Conservation (phyloP, 2,329 filamentous ascomycete genomes). For the Botrytis porri region DNA sequence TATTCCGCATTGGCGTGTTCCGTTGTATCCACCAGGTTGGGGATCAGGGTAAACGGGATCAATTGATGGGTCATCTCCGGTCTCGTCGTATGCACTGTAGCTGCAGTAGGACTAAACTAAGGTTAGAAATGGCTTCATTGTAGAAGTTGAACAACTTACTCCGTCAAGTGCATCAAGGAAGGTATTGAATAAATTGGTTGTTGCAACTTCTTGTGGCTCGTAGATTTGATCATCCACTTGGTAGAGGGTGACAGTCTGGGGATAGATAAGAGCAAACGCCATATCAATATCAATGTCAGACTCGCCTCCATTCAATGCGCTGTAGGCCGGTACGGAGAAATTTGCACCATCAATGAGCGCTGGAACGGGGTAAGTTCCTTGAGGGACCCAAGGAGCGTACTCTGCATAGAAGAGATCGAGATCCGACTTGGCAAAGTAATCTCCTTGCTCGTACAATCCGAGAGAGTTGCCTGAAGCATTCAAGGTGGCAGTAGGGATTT, state of each 20-base stretch:
- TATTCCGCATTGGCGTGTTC: constrained; percentile 29
- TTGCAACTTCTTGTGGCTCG: constrained; percentile 27
- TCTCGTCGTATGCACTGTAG: constrained; percentile 45
- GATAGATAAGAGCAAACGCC: constrained; percentile 25
- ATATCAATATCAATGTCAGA: constrained; percentile 42
- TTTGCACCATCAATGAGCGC: constrained; percentile 31
- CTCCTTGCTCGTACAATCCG: constrained; percentile 25
- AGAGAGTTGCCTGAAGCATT: constrained; percentile 20
- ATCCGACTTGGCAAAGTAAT: constrained; percentile 27
- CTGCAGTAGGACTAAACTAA: constrained; percentile 42
- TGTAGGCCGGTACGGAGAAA: constrained; percentile 20
- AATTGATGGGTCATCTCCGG: constrained; percentile 41
- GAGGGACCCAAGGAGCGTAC: constrained; percentile 25
- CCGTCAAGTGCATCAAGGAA: constrained; percentile 36
- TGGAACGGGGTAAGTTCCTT: constrained; percentile 24
- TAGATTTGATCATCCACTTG: constrained; percentile 34
- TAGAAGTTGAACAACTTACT: constrained; percentile 12
- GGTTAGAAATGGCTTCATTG: constrained; percentile 1
- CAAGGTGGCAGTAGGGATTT: constrained; percentile 31
- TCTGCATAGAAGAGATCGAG: constrained; percentile 23
- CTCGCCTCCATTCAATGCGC: constrained; percentile 22
- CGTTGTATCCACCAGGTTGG: constrained; percentile 42
- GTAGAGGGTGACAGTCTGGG: constrained; percentile 32
- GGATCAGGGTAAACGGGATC: constrained; percentile 46
- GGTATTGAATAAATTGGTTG: constrained; percentile 34